Evolutionary conservation across 345 rosid genomes (phyloP), one percentile per base, ranked within the genome.

Genomic region (Pugionium cornutum): DNA sequence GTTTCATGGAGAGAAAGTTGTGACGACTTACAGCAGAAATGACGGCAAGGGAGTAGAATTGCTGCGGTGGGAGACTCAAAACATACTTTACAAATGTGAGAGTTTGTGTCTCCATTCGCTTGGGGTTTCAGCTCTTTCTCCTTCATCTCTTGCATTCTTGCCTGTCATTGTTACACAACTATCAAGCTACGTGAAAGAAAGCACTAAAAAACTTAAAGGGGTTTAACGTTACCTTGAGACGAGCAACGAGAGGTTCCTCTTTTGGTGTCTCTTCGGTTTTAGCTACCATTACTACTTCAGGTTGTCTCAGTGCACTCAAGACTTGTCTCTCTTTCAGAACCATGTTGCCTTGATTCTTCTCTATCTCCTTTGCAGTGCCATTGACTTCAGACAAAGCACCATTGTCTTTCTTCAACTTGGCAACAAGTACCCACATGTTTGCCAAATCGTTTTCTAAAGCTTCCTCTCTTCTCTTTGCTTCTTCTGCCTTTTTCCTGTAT

Each of bases 371-470:
- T 10, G 53, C 60, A 76, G 55, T 64, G 41, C 69, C 83, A 46
- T 76, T 77, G 42, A 44, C 6, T 27, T 62, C 76, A n/a, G 85
- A 75, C 63, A 76, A 57, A 36, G 70, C 79, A 42, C 83, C 83
- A 44, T 83, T 89, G 1, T 84, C 95, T 77, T 86, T 95, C 83
- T 95, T 95, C 67, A 95, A 79, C 82, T 84, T 91, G 34, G 99
- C 99, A 75, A 95, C 99, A 79, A 95, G 96, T 53, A 91, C 97
- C 98, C 99, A 91, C 99, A 95, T 95, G 75, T 87, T 91, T 31
- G 99, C 98, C 61, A 91, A 76, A 80, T 95, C 99, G 67, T 87
- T 95, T 81, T 95, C 99, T 34, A 91, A 71, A 78, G 94, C 83
- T 71, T 85, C 97, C 78, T 95, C 98, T 81, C 88, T 84, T 75